Conservation (phyloP, 192 early-diverging fungal species). For the Bifiguratus adelaidae region DNA sequence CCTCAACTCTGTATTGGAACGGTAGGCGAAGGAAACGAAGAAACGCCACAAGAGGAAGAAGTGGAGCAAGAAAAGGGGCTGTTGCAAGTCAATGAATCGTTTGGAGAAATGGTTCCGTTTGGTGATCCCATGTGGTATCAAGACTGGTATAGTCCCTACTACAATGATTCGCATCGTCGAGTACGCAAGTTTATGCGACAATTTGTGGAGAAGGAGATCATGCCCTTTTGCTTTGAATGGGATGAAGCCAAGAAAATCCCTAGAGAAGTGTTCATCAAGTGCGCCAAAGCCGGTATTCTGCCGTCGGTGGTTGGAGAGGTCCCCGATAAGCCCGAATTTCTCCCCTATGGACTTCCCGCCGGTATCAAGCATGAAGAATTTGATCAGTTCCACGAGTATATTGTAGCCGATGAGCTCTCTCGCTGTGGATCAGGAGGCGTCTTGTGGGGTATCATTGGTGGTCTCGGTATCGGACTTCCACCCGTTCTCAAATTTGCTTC, state of each 20-base stretch:
- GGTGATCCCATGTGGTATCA: constrained; percentile 70
- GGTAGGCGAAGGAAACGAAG: constrained; percentile 35
- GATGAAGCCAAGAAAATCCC: constrained; percentile 76
- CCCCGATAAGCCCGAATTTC: constrained; percentile 8
- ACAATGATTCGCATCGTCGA: constrained; percentile 62
- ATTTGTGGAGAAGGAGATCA: constrained; percentile 76
- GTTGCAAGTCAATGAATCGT: constrained; percentile 18
- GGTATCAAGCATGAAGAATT: constrained; percentile 42
- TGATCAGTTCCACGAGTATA: constrained; percentile 60
- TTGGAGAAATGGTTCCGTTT: constrained; percentile 70
- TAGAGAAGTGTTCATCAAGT: constrained; percentile 59
- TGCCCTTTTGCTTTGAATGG: constrained; percentile 68
- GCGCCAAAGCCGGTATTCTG: constrained; percentile 64
- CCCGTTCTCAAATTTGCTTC: constrained; percentile 62
- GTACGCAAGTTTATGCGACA: constrained; percentile 46
- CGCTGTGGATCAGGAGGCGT: constrained; percentile 76
- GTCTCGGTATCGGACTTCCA: constrained; percentile 65
- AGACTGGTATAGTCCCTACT: constrained; percentile 51
- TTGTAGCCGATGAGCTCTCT: constrained; percentile 69
- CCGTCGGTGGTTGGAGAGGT: constrained; percentile 40
- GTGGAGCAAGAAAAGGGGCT: constrained; percentile 32
- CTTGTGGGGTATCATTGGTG: constrained; percentile 60
- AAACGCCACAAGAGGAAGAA: constrained; percentile 10
- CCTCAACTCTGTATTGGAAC: constrained; percentile 51
- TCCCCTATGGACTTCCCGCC: constrained; percentile 26